phyloP scores from a whole-genome alignment of 2,329 filamentous ascomycete species.

The Alternaria gaisen region DNA sequence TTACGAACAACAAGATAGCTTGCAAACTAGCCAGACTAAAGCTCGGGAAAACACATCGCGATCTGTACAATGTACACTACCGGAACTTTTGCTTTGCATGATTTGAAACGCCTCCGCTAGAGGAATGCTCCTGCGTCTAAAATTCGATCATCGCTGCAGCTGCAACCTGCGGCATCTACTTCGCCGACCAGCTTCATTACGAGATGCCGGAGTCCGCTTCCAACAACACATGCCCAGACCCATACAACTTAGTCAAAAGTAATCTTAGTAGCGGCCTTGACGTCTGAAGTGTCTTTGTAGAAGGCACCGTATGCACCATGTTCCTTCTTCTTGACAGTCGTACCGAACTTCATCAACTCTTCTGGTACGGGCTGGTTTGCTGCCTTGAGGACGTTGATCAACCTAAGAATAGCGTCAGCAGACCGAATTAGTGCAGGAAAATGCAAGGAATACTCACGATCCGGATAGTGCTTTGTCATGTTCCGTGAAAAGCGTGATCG shows the following conservation, averaged over 20 bases:
- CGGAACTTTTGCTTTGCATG: constrained; percentile 27
- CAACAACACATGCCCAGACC: constrained; percentile 5
- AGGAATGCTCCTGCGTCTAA: constrained; percentile 18
- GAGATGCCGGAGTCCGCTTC: constrained; percentile 10
- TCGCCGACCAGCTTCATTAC: constrained; percentile 30
- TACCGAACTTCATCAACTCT: constrained; percentile 91
- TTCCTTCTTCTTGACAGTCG: constrained; percentile 98
- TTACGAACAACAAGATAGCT: background rate
- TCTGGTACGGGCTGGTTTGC: constrained; percentile 92
- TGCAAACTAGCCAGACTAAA: constrained; percentile 5
- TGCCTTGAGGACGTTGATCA: constrained; percentile 95
- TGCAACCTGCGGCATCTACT: constrained; percentile 21
- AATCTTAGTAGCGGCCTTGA: constrained; percentile 88
- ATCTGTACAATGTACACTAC: constrained; percentile 13
- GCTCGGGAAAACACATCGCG: background rate
- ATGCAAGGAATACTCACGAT: constrained; percentile 68
- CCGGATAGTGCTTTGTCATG: constrained; percentile 93
- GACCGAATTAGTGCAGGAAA: background rate
- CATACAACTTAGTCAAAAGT: constrained; percentile 71
- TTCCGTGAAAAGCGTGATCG: constrained; percentile 94
- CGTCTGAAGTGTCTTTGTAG: constrained; percentile 87
- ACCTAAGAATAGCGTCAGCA: constrained; percentile 56
- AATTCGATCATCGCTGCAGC: constrained; percentile 23
- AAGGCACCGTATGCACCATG: constrained; percentile 96
- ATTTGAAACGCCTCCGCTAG: constrained; percentile 36